phyloP scores from a whole-genome alignment of 257 asterid species.

The Solanum gandarillasii region DNA sequence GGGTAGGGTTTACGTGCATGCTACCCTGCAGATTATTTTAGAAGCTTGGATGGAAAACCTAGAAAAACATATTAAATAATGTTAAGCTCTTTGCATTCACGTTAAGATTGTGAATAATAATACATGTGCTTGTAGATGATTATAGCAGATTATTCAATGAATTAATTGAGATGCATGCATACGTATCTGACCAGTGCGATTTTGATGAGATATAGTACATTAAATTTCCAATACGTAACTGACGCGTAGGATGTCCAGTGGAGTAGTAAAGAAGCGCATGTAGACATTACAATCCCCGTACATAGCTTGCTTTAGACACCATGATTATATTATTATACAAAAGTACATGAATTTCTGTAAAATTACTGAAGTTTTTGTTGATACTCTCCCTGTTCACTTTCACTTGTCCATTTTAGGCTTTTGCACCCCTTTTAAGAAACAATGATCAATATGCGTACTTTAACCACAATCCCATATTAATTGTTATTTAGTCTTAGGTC shows the following conservation, averaged over 20 bases:
- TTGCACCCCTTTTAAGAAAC: not conserved
- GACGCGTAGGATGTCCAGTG: not conserved
- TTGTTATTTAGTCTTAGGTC: not conserved
- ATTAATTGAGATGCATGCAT: not conserved
- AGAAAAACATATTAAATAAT: not conserved
- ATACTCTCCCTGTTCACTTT: not conserved
- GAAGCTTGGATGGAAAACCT: not conserved
- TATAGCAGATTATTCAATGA: not conserved
- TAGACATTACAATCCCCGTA: not conserved
- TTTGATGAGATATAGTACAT: not conserved
- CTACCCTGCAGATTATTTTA: not conserved
- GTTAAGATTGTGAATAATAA: not conserved
- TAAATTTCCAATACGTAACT: not conserved
- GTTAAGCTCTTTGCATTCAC: not conserved
- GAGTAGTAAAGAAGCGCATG: not conserved
- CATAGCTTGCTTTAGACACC: not conserved
- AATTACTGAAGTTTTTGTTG: not conserved
- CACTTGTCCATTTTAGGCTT: not conserved
- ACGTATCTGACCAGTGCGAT: not conserved
- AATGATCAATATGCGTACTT: not conserved
- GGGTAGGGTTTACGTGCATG: not conserved
- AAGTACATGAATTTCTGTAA: not conserved
- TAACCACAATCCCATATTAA: not conserved
- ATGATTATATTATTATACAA: not conserved
- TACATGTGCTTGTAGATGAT: not conserved